Conservation (phyloP, 2,329 filamentous ascomycete species). For the Neocucurbitaria cava region DNA sequence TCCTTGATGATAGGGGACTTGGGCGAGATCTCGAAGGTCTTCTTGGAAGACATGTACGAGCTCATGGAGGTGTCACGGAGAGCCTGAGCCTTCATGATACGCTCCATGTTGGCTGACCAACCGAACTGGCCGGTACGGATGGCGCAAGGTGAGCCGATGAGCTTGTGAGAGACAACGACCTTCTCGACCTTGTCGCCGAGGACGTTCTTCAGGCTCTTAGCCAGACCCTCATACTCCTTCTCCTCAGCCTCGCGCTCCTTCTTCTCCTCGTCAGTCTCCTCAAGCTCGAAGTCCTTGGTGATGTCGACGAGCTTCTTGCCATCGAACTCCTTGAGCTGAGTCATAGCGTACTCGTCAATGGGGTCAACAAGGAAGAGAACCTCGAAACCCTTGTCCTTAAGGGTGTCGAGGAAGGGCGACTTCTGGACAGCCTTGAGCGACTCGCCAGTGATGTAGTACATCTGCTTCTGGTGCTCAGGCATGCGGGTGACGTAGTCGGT, state of each 20-base stretch:
- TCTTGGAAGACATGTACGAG: conserved; percentile 99
- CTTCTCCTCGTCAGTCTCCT: conserved; percentile 99
- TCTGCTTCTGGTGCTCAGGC: conserved; percentile 99
- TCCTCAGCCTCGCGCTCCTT: conserved; percentile 90
- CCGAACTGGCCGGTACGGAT: conserved; percentile 99
- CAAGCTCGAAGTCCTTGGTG: conserved; percentile 99
- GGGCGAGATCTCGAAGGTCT: conserved; percentile 99
- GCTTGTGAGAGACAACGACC: conserved; percentile 98
- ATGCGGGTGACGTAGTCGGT: conserved; percentile 98
- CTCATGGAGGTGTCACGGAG: conserved; percentile 99
- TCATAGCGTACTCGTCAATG: conserved; percentile 99
- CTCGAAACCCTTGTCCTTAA: conserved; percentile 99
- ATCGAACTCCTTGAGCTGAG: conserved; percentile 99
- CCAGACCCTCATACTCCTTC: conserved; percentile 95
- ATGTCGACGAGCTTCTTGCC: conserved; percentile 99
- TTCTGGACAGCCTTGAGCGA: conserved; percentile 97
- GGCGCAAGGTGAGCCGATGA: conserved; percentile 90
- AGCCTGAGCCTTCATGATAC: conserved; percentile 99
- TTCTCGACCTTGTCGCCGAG: conserved; percentile 99
- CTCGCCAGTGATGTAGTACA: conserved; percentile 99
- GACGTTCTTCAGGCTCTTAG: conserved; percentile 98
- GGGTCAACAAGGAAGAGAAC: conserved; percentile 99
- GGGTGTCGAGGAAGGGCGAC: conserved; percentile 97
- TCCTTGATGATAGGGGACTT: conserved; percentile 98
- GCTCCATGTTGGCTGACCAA: conserved; percentile 99